Conservation (phyloP, 139 green algal genomes). For the Marvania coccoides region DNA sequence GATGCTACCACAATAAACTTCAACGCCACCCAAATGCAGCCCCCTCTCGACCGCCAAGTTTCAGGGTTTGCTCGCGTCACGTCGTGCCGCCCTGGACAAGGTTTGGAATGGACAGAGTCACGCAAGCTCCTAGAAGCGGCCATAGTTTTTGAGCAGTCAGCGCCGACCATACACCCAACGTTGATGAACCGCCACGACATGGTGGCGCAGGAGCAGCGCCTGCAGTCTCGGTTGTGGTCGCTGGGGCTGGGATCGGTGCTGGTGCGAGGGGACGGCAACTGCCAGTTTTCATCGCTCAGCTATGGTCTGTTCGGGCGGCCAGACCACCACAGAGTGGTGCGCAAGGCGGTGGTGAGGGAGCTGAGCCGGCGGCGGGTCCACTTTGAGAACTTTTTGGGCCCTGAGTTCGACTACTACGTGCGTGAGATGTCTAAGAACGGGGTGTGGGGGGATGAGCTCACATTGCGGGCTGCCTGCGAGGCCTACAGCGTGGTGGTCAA, state of each 20-base stretch:
- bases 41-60: neutral
- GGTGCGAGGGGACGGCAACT: slow-evolving; percentile 54
- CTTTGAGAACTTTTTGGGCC: slow-evolving; percentile 43
- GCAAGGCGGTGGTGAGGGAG: slow-evolving; percentile 33
- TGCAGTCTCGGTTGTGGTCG: slow-evolving; percentile 37
- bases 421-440: slow-evolving; percentile 33
- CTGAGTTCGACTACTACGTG: slow-evolving; percentile 33
- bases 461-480: slow-evolving; percentile 53
- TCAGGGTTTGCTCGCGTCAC: neutral
- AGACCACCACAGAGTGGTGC: slow-evolving; percentile 38
- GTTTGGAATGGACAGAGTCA: slow-evolving; percentile 27
- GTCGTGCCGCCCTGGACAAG: neutral
- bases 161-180: neutral
- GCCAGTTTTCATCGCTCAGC: slow-evolving; percentile 55
- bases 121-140: slow-evolving; percentile 30
- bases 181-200: neutral
- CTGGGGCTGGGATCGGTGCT: slow-evolving; percentile 52
- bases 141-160: slow-evolving; percentile 22
- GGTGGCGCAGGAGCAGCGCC: slow-evolving; percentile 11
- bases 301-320: slow-evolving; percentile 44
- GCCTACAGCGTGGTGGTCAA: slow-evolving; percentile 42
- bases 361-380: slow-evolving; percentile 29
- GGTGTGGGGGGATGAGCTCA: slow-evolving; percentile 73
- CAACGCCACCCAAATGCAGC: neutral
- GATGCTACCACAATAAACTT: neutral